A percentile compares a stretch with the other conserved stretches of the same genome.
phyloP scores from a whole-genome alignment of 1,284 basidiomycete genomes.

The Ceratobasidium sp. region DNA sequence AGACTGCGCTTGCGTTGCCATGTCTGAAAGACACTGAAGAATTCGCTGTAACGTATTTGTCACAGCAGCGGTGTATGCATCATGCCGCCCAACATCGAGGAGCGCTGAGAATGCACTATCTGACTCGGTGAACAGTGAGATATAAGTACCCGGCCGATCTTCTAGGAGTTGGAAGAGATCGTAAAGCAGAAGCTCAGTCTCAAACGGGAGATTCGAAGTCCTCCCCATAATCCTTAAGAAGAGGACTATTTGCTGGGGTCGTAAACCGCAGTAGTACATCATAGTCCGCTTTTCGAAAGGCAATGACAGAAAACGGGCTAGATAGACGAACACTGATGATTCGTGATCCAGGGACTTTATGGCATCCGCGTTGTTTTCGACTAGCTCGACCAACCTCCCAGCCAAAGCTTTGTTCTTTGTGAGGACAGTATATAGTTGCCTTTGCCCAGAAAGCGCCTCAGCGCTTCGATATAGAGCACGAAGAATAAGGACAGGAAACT shows the following conservation, averaged over 20 bases:
- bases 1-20: neutral
- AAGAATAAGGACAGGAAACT: neutral
- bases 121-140: neutral
- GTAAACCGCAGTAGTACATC: constrained; percentile 12
- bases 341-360: neutral
- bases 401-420: neutral
- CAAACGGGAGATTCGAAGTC: neutral
- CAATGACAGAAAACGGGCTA: neutral
- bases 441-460: neutral
- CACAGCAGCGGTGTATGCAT: neutral
- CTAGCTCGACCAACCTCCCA: constrained; percentile 1
- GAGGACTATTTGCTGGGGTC: neutral
- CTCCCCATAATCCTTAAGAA: neutral
- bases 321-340: neutral
- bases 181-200: neutral
- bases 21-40: neutral
- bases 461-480: constrained; percentile 2
- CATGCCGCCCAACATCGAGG: neutral
- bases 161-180: constrained; percentile 2
- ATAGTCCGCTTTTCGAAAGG: constrained; percentile 1
- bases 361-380: neutral
- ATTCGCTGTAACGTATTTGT: neutral
- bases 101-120: neutral
- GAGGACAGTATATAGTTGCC: neutral
- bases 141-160: neutral